Evolutionary conservation across 441 rosid genomes (phyloP).

Genomic region (Jatropha podagrica): DNA sequence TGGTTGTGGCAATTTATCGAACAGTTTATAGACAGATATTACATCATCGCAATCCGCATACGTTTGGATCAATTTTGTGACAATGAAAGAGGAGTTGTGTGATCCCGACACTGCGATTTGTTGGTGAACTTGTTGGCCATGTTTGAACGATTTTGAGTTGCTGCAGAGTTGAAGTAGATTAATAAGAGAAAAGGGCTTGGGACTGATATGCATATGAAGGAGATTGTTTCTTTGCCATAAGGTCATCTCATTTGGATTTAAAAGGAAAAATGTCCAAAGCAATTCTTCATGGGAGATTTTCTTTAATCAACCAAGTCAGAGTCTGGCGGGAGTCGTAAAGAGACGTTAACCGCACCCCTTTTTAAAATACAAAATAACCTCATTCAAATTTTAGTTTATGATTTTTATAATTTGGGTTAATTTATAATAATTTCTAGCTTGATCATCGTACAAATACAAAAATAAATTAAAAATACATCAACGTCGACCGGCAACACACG

Average conservation of each 20-base stretch:
- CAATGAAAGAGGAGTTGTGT: slow-evolving; percentile 11
- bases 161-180: slow-evolving; percentile 32
- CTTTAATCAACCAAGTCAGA: not conserved
- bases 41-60: slow-evolving; percentile 34
- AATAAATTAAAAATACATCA: too few species aligned
- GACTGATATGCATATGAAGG: not conserved
- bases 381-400: too few species aligned
- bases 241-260: slow-evolving; percentile 12
- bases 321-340: not conserved
- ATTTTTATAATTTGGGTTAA: too few species aligned
- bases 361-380: too few species aligned
- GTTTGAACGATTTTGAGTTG: slow-evolving; percentile 28
- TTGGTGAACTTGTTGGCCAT: slow-evolving; percentile 36
- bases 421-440: too few species aligned
- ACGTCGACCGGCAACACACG: too few species aligned
- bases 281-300: not conserved
- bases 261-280: not conserved
- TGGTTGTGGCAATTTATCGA: slow-evolving; percentile 30
- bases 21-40: slow-evolving; percentile 19
- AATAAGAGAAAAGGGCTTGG: not conserved
- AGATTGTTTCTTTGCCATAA: slow-evolving; percentile 16
- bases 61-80: slow-evolving; percentile 33
- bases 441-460: too few species aligned
- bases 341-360: too few species aligned
- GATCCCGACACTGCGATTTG: slow-evolving; percentile 27